phyloP scores from a whole-genome alignment of 495 filamentous ascomycete species.

The Ramalina intermedia region DNA sequence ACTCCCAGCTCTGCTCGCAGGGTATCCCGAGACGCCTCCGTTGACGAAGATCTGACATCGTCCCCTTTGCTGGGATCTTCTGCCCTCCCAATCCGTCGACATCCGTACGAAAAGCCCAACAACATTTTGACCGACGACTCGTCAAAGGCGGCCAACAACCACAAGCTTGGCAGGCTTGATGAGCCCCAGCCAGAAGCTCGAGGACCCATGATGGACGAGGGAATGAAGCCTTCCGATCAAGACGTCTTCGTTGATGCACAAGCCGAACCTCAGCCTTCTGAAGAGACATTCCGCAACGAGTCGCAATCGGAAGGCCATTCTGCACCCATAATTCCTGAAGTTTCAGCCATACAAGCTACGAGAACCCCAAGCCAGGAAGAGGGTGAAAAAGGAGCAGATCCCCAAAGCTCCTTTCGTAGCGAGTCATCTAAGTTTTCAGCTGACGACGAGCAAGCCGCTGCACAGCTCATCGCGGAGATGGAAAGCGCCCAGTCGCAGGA shows the following conservation, averaged over 20 bases:
- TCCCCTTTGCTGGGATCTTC: slow-evolving; percentile 28
- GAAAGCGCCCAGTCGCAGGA: slow-evolving; percentile 14
- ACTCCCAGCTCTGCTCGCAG: slow-evolving; percentile 43
- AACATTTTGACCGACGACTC: too few species aligned
- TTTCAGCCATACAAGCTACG: too few species aligned
- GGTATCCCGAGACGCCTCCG: slow-evolving; percentile 18
- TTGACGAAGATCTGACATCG: slow-evolving; percentile 32
- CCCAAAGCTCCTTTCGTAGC: background rate
- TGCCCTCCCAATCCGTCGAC: background rate
- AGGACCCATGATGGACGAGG: background rate
- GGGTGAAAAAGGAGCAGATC: too few species aligned
- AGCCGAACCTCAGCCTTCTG: slow-evolving; percentile 1
- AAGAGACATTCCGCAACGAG: background rate
- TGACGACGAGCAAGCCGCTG: slow-evolving; percentile 12
- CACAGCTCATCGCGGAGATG: slow-evolving; percentile 14
- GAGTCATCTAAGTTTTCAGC: background rate
- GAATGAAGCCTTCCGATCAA: slow-evolving; percentile 1
- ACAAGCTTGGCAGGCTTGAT: too few species aligned
- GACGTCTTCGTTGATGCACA: slow-evolving; percentile 11
- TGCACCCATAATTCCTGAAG: too few species aligned
- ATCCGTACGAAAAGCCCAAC: background rate
- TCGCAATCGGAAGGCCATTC: background rate
- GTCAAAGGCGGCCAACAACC: too few species aligned
- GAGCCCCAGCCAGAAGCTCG: too few species aligned
- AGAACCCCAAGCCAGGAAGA: too few species aligned